Evolutionary conservation across 176 grass and related monocot genomes (phyloP).

Genomic region (Raddia distichophylla): DNA sequence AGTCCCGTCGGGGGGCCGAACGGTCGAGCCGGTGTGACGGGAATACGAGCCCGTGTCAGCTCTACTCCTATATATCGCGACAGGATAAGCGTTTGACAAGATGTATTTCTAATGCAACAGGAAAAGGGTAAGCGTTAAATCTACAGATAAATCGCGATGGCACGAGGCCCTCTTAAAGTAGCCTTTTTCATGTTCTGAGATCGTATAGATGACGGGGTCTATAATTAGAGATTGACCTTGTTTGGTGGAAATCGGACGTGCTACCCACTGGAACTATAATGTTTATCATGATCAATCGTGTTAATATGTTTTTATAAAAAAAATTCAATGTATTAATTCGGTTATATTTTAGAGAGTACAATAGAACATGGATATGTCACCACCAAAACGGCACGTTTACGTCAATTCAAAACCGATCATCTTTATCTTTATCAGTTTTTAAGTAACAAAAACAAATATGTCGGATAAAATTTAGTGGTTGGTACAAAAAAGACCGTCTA

Average conservation of each 20-base stretch:
- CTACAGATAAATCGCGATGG: neutral
- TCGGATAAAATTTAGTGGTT: no score
- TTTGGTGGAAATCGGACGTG: neutral
- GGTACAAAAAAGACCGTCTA: no score
- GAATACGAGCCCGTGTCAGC: conserved; percentile 24
- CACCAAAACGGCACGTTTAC: no score
- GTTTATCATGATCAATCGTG: neutral
- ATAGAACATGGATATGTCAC: neutral
- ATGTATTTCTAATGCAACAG: neutral
- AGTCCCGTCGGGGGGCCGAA: no score
- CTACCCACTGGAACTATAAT: conserved; percentile 9
- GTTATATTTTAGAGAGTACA: neutral
- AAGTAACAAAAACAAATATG: no score
- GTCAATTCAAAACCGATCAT: no score
- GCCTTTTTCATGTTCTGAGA: neutral
- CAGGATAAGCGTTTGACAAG: conserved; percentile 34
- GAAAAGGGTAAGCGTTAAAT: neutral
- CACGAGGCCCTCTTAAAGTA: neutral
- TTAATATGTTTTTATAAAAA: no score
- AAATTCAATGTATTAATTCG: neutral
- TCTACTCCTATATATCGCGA: conserved; percentile 4
- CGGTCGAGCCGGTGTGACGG: neutral
- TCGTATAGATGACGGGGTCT: neutral
- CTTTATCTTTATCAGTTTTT: no score
- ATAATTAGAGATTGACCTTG: neutral